Base-by-base conservation (phyloP, 75 land plant species). In the Gnetum montanum region DNA sequence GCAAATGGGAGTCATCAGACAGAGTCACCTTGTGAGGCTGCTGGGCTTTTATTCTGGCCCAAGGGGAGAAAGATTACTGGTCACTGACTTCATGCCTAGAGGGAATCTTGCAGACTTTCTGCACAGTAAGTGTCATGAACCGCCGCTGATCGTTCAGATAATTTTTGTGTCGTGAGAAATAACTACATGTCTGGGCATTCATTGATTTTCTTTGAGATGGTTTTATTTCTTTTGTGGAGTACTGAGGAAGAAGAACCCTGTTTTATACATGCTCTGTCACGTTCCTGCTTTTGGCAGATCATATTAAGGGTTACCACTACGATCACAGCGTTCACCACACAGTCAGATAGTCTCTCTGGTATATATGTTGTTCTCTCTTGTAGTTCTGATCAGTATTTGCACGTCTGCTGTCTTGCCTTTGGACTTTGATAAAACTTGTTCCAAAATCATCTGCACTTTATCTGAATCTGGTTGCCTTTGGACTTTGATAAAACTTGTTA, bases 11-110 rank as follows among this genome's bases (percentile, higher is more conserved):
- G 46, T 25, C 2, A 57, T 88, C 15, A 56, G 88, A 63, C 76
- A 84, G 48, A 52, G 66, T 0, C 78, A 84, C 62, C 57, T 88
- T 61, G 82, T 88, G 13, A 76, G 82, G 29, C 64, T 88, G 23
- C 34, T 33, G 57, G 93, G 82, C n/a, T 70, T 80, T 34, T 88
- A 88, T 46, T 68, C 72, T 0, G 93, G 93, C 20, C 64, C 82
- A 0, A 71, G 67, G 45, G 93, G 80, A 11, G 93, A 88, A 52
- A 84, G 75, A 71, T 75, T 88, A 22, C 65, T 88, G 7, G 79
- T 88, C 43, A 77, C 80, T 65, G 84, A 87, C 4, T 84, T 74
- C 57, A 63, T 81, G 36, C 44, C 66, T 12, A 38, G 56, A 13
- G 90, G 88, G 7, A 80, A 59, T 57, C 66, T 88, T 31, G 57